Percentiles rank a stretch among this genome's conserved stretches.
Conservation (phyloP, 2,329 filamentous ascomycete genomes). For the Phaeomoniella chlamydospora region DNA sequence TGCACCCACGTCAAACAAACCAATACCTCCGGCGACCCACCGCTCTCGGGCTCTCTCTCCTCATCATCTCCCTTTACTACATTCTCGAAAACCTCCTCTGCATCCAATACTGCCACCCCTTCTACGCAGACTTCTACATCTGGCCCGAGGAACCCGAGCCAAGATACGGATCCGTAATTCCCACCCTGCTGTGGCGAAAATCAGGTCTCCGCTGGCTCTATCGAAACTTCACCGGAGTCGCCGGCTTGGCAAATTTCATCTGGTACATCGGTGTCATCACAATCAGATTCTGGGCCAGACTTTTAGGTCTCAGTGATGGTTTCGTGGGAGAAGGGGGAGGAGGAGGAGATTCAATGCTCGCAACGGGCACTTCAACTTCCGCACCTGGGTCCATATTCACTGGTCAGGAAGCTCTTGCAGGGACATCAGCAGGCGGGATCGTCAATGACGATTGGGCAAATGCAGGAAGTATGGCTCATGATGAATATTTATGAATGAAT, state of each 20-base stretch:
- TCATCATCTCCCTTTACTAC: constrained; percentile 32
- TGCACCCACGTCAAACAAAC: constrained; percentile 13
- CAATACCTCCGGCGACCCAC: constrained; percentile 18
- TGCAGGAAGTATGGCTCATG: constrained; percentile 10
- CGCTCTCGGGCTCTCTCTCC: constrained; percentile 21
- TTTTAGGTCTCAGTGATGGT: constrained; percentile 24
- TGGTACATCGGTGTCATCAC: constrained; percentile 6
- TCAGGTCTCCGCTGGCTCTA: constrained; percentile 17
- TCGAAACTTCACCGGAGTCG: neutral
- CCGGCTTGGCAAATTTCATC: constrained; percentile 1
- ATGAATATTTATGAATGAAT: constrained; percentile 10
- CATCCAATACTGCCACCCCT: constrained; percentile 36
- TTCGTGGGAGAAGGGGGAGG: constrained; percentile 19
- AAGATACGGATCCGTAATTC: constrained; percentile 38
- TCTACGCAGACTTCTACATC: constrained; percentile 30
- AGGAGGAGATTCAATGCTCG: constrained; percentile 4
- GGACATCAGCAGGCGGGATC: neutral
- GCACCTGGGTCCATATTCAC: no score
- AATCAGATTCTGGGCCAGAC: constrained; percentile 7
- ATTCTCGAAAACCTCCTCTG: constrained; percentile 32
- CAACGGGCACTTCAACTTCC: no score
- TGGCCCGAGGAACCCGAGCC: constrained; percentile 37
- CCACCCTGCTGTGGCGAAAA: constrained; percentile 35
- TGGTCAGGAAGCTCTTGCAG: no score
- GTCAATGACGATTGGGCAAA: constrained; percentile 1